Evolutionary conservation across 1,139 yeast species (phyloP), one percentile per base, ranked within the genome.

Genomic region (Tardiomyces depauwii): DNA sequence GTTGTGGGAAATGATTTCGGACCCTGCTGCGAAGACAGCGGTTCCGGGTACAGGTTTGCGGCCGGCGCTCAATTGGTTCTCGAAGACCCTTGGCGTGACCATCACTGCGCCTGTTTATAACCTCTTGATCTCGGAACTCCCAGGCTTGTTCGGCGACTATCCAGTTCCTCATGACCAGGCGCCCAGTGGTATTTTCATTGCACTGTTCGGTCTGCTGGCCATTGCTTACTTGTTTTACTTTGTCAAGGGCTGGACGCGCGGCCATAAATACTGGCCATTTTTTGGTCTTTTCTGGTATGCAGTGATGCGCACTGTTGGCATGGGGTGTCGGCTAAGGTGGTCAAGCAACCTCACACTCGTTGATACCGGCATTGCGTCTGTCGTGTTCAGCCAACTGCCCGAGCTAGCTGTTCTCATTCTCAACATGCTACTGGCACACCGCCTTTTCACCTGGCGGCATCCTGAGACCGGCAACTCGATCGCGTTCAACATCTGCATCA

Each of bases 401-500:
- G 64, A 60, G 36, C 49, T 82, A 7, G 43, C 78, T 18, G 57
- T 80, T 40, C 76, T 78, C 19, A 72, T 82, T 1, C 67, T 77
- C 53, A 80, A 81, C 57, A 72, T 82, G 62, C 74, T 82, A 41
- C 66, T 84, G 50, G 88, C 88, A 3, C 91, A 83, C 61, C 73
- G 94, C 54, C 70, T 83, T 42, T 83, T 82, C 65, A 82, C 89
- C 9, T 82, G 91, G 87, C 70, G 85, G 58, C 93, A 84, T 58
- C 93, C 94, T 2, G 82, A 78, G 44, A 77, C 83, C 27, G 93
- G 91, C 46, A 71, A 79, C 19, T 62, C 76, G 42, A 66, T 61
- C 46, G 56, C 72, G 43, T 80, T 82, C 58, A 78, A 82, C 78
- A 52, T 54, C 14, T 49, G 68, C 41, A 80, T 83, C 83, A 58